Evolutionary conservation across 2,329 filamentous ascomycete genomes (phyloP).

Genomic region (Phialophora chinensis): DNA sequence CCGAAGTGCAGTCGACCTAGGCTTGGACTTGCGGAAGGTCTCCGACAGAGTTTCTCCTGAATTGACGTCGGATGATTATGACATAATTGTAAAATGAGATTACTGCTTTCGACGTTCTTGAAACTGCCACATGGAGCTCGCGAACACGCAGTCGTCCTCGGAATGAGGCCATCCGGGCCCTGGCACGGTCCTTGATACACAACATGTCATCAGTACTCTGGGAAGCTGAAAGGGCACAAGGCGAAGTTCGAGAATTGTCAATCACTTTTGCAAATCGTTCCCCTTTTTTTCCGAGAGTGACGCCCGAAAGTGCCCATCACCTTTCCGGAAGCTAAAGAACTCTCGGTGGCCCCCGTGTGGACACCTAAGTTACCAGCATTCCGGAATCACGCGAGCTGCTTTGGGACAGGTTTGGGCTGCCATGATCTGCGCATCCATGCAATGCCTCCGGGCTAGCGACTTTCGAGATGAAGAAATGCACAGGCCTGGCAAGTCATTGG

Average conservation of each 20-base stretch:
- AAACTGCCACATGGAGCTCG: neutral
- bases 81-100: conserved; percentile 16
- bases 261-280: conserved; percentile 5
- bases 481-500: conserved; percentile 1
- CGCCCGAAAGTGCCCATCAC: conserved; percentile 17
- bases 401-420: conserved; percentile 24
- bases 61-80: conserved; percentile 5
- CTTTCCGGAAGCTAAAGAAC: conserved; percentile 3
- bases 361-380: conserved; percentile 7
- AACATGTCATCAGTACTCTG: neutral
- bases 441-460: neutral
- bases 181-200: neutral
- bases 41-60: conserved; percentile 5
- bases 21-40: neutral
- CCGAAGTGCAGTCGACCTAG: neutral
- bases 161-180: conserved; percentile 10
- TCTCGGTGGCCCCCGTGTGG: conserved; percentile 6
- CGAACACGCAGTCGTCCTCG: neutral
- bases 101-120: neutral
- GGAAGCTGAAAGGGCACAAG: neutral
- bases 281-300: conserved; percentile 21
- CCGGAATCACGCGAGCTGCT: conserved; percentile 4
- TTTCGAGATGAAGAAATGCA: conserved; percentile 7
- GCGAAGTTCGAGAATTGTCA: neutral
- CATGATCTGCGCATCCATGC: conserved; percentile 23